Base-by-base conservation (phyloP, 2,329 filamentous ascomycete species). In the Penicillium sp. region DNA sequence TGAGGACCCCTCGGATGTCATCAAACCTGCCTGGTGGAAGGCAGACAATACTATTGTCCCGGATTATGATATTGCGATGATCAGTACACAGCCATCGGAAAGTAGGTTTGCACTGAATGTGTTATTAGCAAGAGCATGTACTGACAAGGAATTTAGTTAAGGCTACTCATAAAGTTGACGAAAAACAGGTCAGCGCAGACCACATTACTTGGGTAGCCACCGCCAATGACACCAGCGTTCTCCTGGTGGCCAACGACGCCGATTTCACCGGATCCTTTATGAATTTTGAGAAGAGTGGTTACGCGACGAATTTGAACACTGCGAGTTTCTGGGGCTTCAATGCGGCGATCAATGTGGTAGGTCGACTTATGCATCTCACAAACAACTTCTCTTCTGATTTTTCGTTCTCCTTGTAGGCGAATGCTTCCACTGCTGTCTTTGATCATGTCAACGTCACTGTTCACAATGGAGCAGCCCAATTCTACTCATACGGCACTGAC, bases 401-500 rank as follows among this genome's bases (percentile, higher is more conserved):
- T 1, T 24, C 4, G 4, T 12, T 23, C 31, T 2, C 13, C 1
- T 7, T 26, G 7, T 23, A 56, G 54, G 62, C 66, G 33, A 71
- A 70, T 45, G 59, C 50, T 7, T 67, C 67, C 2, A 63, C 56
- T 9, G 59, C 59, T 1, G 46, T 51, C 33, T 58, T 70, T 13
- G 49, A 63, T 26, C 39, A 70, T 33, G 31, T 64, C 28, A 71
- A 70, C 49, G 57, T 70, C 18, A 71, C 68, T 4, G 58, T 62
- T 1, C 69, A 71, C 54, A 70, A 71, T 44, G 69, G 69, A 6
- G 68, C 67, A 2, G 68, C 69, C 10, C 67, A 70, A 15, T 34
- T 71, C 34, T 71, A 68, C 34, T 53, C 64, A 4, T 70, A 67
- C 31, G 69, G 68, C 24, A 61, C 57, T 4, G 64, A 59, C 34